phyloP scores from a whole-genome alignment of 805 yeast genomes.

The Kodamaea neixiangensis region DNA sequence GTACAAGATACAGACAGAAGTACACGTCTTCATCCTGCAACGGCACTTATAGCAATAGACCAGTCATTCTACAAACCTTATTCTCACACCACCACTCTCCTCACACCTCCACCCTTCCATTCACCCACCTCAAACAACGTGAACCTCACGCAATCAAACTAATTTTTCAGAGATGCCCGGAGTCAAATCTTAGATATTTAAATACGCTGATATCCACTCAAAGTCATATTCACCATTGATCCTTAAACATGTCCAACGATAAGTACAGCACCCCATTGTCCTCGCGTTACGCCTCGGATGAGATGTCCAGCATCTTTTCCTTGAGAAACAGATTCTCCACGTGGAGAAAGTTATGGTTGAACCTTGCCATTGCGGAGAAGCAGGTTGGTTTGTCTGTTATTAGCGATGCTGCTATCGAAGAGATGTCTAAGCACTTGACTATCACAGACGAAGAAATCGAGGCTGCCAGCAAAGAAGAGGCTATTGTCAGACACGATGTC shows the following conservation, averaged over 20 bases:
- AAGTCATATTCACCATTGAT: constrained; percentile 2
- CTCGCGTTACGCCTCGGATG: constrained; percentile 96
- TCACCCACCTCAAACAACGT: not conserved
- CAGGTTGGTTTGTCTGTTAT: constrained; percentile 83
- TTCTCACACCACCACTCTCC: not conserved
- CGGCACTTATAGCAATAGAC: no score
- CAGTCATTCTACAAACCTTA: not conserved
- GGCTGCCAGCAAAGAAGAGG: constrained; percentile 89
- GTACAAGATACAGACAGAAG: no score
- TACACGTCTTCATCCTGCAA: no score
- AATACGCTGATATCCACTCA: not conserved
- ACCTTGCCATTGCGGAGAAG: constrained; percentile 92
- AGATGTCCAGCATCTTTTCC: constrained; percentile 93
- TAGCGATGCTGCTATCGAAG: constrained; percentile 87
- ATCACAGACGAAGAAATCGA: constrained; percentile 93
- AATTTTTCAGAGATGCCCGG: constrained; percentile 9
- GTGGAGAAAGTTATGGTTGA: constrained; percentile 97
- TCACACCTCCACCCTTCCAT: not conserved
- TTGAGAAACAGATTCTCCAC: constrained; percentile 92
- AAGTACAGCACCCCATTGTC: constrained; percentile 90
- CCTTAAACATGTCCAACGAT: constrained; percentile 51
- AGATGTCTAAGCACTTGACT: constrained; percentile 73
- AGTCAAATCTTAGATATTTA: constrained; percentile 8
- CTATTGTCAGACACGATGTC: constrained; percentile 97
- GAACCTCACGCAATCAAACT: not conserved